A percentile compares a stretch with the other conserved stretches of the same genome.
Conservation (phyloP, 1,284 basidiomycete species). For the Wallemia mellicola region DNA sequence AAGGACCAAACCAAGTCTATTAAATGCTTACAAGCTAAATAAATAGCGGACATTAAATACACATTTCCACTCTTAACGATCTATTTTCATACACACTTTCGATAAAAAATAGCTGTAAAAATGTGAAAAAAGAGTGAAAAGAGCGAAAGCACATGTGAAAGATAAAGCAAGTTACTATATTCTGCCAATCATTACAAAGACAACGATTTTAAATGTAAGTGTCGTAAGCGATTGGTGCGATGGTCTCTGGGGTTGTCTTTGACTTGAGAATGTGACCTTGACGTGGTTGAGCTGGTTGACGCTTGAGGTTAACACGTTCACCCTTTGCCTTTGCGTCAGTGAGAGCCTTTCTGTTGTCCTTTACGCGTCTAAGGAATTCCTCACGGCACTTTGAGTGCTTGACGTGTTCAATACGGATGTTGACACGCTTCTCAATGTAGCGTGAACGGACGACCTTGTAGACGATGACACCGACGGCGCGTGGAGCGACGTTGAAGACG, state of each 20-base stretch:
- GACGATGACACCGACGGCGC: constrained; percentile 82
- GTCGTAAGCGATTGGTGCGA: constrained; percentile 51
- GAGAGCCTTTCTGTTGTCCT: constrained; percentile 65
- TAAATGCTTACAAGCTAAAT: too few relatives aligned
- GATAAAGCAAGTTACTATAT: too few relatives aligned
- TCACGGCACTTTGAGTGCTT: constrained; percentile 94
- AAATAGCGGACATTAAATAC: too few relatives aligned
- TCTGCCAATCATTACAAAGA: background rate
- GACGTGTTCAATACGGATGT: constrained; percentile 94
- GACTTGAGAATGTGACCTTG: constrained; percentile 45
- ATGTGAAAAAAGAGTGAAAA: too few relatives aligned
- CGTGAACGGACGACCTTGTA: constrained; percentile 98
- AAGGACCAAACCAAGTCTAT: background rate
- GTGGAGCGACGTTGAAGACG: constrained; percentile 88
- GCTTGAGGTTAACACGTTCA: constrained; percentile 60
- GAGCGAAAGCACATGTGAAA: too few relatives aligned
- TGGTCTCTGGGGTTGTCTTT: constrained; percentile 52
- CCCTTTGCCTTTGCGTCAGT: constrained; percentile 62
- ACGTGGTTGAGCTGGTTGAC: constrained; percentile 57
- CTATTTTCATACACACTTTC: too few relatives aligned
- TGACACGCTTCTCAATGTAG: constrained; percentile 98
- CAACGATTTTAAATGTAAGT: background rate
- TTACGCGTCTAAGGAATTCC: constrained; percentile 90
- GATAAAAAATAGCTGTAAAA: too few relatives aligned
- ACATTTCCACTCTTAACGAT: too few relatives aligned